Evolutionary conservation across 2,329 filamentous ascomycete species (phyloP).

Genomic region (Clarireedia homoeocarpa): DNA sequence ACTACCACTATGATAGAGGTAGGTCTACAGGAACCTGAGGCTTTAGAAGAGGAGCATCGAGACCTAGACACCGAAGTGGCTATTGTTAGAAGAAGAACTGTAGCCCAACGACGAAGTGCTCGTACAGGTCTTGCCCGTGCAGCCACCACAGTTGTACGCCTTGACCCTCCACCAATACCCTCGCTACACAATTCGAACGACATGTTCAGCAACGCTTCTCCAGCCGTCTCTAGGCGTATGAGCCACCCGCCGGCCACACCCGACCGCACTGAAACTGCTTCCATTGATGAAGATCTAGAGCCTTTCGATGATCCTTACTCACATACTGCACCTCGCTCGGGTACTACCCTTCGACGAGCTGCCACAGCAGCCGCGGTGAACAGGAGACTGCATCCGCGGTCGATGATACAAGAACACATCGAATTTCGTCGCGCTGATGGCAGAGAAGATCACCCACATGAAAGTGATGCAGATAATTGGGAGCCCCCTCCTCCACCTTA

Average conservation of each 20-base stretch:
- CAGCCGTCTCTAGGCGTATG: slow-evolving; percentile 12
- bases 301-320: slow-evolving; percentile 65
- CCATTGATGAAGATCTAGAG: slow-evolving; percentile 33
- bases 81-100: slow-evolving; percentile 66
- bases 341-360: slow-evolving; percentile 61
- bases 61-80: slow-evolving; percentile 74
- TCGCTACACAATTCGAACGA: slow-evolving; percentile 15
- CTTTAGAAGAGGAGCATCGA: slow-evolving; percentile 63
- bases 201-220: slow-evolving; percentile 14
- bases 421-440: slow-evolving; percentile 63
- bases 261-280: slow-evolving; percentile 20
- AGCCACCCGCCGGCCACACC: slow-evolving; percentile 15
- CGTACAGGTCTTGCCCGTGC: slow-evolving; percentile 42
- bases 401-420: slow-evolving; percentile 45
- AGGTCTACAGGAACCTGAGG: slow-evolving; percentile 57
- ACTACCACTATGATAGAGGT: slow-evolving; percentile 63
- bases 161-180: slow-evolving; percentile 21
- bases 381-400: slow-evolving; percentile 55
- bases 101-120: slow-evolving; percentile 49
- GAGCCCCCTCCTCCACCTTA: slow-evolving; percentile 80
- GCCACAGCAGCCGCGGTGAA: slow-evolving; percentile 71
- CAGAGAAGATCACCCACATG: slow-evolving; percentile 66
- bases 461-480: slow-evolving; percentile 85
- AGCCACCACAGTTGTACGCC: slow-evolving; percentile 33
- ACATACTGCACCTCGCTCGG: slow-evolving; percentile 63